Evolutionary conservation across 192 early-diverging fungal species (phyloP).

Genomic region (Backusella mclennaniae): DNA sequence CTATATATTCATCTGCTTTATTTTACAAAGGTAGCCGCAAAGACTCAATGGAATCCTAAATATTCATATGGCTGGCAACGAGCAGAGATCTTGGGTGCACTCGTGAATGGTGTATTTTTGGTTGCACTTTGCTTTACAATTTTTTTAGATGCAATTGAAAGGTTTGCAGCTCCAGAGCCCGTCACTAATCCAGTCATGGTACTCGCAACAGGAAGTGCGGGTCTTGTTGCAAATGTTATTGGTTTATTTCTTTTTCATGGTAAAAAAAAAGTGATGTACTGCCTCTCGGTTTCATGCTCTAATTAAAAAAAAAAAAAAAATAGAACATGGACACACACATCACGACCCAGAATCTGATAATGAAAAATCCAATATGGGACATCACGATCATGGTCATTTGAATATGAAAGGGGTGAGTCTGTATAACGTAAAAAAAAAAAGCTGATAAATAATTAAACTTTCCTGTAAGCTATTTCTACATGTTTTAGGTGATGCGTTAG

Average conservation of each 20-base stretch:
- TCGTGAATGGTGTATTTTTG: constrained; percentile 89
- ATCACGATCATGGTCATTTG: constrained; percentile 36
- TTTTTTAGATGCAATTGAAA: constrained; percentile 81
- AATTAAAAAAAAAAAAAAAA: background rate
- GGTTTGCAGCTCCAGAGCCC: constrained; percentile 69
- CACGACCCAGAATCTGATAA: constrained; percentile 38
- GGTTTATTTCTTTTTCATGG: constrained; percentile 84
- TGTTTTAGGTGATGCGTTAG: constrained; percentile 87
- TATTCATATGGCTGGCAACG: constrained; percentile 90
- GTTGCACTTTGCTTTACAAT: constrained; percentile 90
- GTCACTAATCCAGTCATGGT: constrained; percentile 74
- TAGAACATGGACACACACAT: constrained; percentile 49
- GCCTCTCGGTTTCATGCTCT: background rate
- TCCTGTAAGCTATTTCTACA: constrained; percentile 73
- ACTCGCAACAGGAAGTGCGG: constrained; percentile 74
- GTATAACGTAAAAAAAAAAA: background rate
- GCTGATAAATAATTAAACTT: background rate
- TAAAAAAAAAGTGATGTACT: background rate
- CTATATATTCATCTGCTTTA: background rate
- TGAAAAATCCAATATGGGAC: constrained; percentile 22
- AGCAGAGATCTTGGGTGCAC: constrained; percentile 90
- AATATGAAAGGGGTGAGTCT: constrained; percentile 51
- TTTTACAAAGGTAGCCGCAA: constrained; percentile 54
- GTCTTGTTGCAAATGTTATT: constrained; percentile 75
- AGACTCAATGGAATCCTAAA: constrained; percentile 54